Evolutionary conservation across 1,284 basidiomycete genomes (phyloP).

Genomic region (Ganoderma multipileum): DNA sequence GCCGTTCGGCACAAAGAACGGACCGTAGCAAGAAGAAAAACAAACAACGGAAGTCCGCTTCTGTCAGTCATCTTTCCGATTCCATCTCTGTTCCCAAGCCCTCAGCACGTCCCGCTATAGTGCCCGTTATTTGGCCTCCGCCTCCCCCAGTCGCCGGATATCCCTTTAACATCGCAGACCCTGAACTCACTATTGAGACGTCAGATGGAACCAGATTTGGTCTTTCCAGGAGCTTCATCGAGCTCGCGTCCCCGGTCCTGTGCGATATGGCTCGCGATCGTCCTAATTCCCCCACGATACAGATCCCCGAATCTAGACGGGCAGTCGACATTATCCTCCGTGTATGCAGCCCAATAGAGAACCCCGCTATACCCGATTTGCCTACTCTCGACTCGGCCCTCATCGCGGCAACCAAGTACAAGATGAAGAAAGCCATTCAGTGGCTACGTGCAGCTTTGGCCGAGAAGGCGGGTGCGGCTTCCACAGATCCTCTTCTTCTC

Average conservation of each 20-base stretch:
- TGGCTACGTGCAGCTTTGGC: conserved; percentile 1
- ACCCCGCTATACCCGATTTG: conserved; percentile 4
- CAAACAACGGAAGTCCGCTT: background rate
- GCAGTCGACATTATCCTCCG: background rate
- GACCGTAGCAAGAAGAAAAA: background rate
- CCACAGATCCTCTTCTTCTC: conserved; percentile 7
- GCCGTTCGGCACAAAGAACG: background rate
- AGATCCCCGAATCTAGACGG: background rate
- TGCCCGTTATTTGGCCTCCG: background rate
- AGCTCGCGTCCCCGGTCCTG: background rate
- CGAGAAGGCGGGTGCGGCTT: background rate
- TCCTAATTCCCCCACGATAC: background rate
- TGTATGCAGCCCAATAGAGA: background rate
- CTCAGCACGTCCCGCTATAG: background rate
- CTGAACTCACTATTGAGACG: background rate
- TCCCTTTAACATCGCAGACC: background rate
- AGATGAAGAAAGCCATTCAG: conserved; percentile 36
- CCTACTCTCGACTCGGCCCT: conserved; percentile 37
- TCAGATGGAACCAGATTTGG: background rate
- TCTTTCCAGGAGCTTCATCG: background rate
- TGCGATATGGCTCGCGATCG: background rate
- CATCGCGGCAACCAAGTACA: conserved; percentile 44
- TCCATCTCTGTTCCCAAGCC: background rate
- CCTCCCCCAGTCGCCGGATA: background rate
- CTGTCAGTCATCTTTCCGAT: background rate